Base-by-base conservation (phyloP, 2,329 filamentous ascomycete species). In the Ascochyta clinopodiicola region DNA sequence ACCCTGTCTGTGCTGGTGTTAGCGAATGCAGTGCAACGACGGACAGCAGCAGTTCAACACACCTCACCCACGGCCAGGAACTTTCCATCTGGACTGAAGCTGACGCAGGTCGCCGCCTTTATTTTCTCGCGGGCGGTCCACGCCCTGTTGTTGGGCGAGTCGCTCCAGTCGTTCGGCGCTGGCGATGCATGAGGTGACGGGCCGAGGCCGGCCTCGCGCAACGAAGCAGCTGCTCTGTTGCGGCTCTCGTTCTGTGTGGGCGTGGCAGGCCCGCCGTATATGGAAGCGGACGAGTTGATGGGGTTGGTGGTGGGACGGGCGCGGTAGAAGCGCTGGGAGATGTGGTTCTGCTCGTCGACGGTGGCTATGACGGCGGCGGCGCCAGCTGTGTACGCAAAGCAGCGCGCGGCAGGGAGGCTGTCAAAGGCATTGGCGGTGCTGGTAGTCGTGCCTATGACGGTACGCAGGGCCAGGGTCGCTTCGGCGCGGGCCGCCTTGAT, bases 121-220 rank as follows among this genome's bases (percentile, higher is more conserved):
- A 98, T 93, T 63, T 92, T 87, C 75, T 98, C 95, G 62, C 91
- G 87, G 51, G 91, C 95, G 1, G 91, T 92, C 88, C 91, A 94
- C 12, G 89, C 91, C 73, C 88, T 91, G 46, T 84, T 87, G 36
- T 71, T 78, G 6, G 78, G 79, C 29, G 78, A 81, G 43, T 97
- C 93, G 13, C 72, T 70, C 72, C 79, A 80, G 51, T 85, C 84
- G 47, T 73, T 76, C 6, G 73, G 75, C 12, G 63, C 60, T 7
- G 83, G 80, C 15, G 83, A 82, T 7, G 74, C 77, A 50, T 76
- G 75, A 21, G 77, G 73, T 27, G 76, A 73, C 52, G 68, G 73
- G 45, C 76, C 74, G 50, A 78, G 72, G n/a, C 74, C 71, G 22
- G 77, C 75, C 27, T 86, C 82, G 63, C 81, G 79, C 25, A 82